Evolutionary conservation across 768 basidiomycete species (phyloP), one percentile per base, ranked within the genome.

Genomic region (Naematelia encephala): DNA sequence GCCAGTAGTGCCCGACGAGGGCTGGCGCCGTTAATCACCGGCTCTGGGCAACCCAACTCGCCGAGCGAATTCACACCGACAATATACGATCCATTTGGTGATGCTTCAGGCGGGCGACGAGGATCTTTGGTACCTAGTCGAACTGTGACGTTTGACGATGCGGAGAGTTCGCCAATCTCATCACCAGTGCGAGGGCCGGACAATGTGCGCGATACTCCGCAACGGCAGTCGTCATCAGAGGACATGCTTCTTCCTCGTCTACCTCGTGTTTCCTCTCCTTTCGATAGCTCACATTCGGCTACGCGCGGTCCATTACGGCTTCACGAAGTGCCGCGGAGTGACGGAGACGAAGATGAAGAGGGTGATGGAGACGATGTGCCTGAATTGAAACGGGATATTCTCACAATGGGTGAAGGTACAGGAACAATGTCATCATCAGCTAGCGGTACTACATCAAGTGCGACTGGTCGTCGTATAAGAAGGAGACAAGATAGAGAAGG

Each of bases 311-410:
- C 63, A 13, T 53, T 67, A 28, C 30, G 42, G 13, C 51, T 70
- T 11, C 69, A 70, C 50, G 59, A 70, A 28, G 13, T 22, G 2
- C 14, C 52, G 5, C 43, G 21, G 12, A 30, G 49, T 25, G 53
- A 50, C 16, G 47, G 27, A 29, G 52, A 60, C n/a, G 53, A 56
- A 11, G 60, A 54, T 1, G 22, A 14, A 27, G 51, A 50, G 16
- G 52, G 23, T 16, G 58, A 59, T 19, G 57, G 60, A 8, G 62
- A 56, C 12, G 68, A 67, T 22, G 43, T 60, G 16, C 27, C 62
- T 10, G 72, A 73, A 34, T 56, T 73, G 23, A 73, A 73, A 56
- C 54, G 67, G 39, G 72, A 73, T 19, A 73, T 67, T 1, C 44
- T 73, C 12, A 67, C 68, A 2, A 49, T 70, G 8, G 70, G 59